Conservation (phyloP, 768 basidiomycete species). For the Mycena galericulata region DNA sequence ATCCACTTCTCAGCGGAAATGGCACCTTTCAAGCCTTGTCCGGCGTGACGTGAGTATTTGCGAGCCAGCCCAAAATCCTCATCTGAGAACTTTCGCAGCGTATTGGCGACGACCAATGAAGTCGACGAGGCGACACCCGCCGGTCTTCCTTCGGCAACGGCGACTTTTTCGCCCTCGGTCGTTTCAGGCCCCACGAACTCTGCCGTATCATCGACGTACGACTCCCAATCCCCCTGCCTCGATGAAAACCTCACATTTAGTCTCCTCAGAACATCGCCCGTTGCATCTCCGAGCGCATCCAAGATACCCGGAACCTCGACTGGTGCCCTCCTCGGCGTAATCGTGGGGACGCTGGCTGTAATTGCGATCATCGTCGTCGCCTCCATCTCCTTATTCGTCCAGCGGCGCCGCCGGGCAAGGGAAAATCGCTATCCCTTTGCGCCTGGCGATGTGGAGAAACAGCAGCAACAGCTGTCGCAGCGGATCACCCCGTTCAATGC, state of each 20-base stretch:
- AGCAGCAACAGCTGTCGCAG: constrained; percentile 12
- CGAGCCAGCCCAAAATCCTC: neutral
- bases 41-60: constrained; percentile 17
- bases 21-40: constrained; percentile 28
- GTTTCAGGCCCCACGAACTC: neutral
- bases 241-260: no score
- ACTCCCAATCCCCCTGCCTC: no score
- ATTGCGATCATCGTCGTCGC: constrained; percentile 26
- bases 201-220: neutral
- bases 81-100: neutral
- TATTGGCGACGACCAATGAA: constrained; percentile 27
- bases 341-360: constrained; percentile 26
- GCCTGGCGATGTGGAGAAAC: constrained; percentile 22
- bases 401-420: constrained; percentile 18
- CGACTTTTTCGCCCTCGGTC: constrained; percentile 19
- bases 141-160: neutral
- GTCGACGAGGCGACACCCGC: constrained; percentile 8
- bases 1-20: neutral
- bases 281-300: neutral
- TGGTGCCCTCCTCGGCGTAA: constrained; percentile 20
- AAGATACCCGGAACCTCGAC: neutral
- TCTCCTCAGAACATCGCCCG: no score
- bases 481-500: constrained; percentile 21
- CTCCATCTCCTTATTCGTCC: constrained; percentile 21
- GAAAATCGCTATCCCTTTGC: constrained; percentile 11